phyloP scores from a whole-genome alignment of 345 rosid genomes.

The Eucalyptus curtisii region DNA sequence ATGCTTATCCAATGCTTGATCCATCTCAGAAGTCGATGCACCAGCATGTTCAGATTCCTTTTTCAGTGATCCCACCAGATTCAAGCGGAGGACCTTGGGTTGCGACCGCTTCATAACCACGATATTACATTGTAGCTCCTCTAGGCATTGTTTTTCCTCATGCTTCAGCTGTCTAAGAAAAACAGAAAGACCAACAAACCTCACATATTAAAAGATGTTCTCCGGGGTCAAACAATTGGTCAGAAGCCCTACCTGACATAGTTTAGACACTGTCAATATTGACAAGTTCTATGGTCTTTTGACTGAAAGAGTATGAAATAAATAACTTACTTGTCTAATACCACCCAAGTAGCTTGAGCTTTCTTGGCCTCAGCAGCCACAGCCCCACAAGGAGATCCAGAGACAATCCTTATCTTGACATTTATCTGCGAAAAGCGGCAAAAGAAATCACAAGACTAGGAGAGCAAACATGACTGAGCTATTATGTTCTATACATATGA shows the following conservation, averaged over 20 bases:
- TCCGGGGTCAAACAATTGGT: neutral
- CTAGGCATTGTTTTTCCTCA: slow-evolving; percentile 88
- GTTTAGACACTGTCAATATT: neutral
- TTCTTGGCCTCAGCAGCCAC: slow-evolving; percentile 84
- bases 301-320: neutral
- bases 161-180: slow-evolving; percentile 57
- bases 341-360: slow-evolving; percentile 84
- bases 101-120: slow-evolving; percentile 88
- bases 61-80: slow-evolving; percentile 65
- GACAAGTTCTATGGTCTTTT: neutral
- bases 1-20: slow-evolving; percentile 31
- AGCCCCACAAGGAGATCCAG: slow-evolving; percentile 82
- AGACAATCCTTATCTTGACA: slow-evolving; percentile 80
- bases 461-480: neutral
- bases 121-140: slow-evolving; percentile 94
- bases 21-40: slow-evolving; percentile 14
- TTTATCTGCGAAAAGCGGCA: slow-evolving; percentile 36
- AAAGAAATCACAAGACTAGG: neutral
- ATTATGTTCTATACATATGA: neutral
- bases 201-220: neutral
- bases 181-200: neutral
- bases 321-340: slow-evolving; percentile 69
- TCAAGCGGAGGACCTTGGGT: slow-evolving; percentile 86
- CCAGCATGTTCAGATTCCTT: slow-evolving; percentile 29
- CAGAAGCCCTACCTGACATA: neutral